phyloP scores from a whole-genome alignment of 257 asterid species.

The Salvia hispanica region DNA sequence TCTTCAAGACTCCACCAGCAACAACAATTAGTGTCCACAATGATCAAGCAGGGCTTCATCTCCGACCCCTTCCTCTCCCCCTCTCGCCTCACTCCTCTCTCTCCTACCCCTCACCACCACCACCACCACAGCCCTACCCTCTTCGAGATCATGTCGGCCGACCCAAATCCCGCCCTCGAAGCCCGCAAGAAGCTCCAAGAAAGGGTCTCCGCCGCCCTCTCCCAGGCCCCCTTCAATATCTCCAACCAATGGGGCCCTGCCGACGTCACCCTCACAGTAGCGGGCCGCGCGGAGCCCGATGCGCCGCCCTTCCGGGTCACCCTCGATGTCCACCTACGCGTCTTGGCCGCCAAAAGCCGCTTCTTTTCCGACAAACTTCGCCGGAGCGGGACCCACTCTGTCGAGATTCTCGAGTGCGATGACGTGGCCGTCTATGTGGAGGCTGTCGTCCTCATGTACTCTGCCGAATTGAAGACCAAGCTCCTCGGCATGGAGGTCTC shows the following conservation, averaged over 20 bases:
- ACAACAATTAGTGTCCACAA: conserved; percentile 68
- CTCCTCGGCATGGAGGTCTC: conserved; percentile 64
- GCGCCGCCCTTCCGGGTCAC: conserved; percentile 44
- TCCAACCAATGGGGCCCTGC: conserved; percentile 40
- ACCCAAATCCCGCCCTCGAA: conserved; percentile 44
- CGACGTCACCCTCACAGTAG: conserved; percentile 82
- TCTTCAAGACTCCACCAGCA: conserved; percentile 48
- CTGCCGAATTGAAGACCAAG: conserved; percentile 58
- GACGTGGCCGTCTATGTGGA: conserved; percentile 85
- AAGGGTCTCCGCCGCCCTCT: conserved; percentile 54
- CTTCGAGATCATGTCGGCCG: conserved; percentile 75
- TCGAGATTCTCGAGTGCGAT: conserved; percentile 91
- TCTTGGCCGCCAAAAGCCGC: conserved; percentile 63
- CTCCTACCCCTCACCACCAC: conserved; percentile 51
- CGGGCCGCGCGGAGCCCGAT: conserved; percentile 47
- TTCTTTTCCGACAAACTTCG: conserved; percentile 79
- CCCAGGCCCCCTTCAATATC: conserved; percentile 51
- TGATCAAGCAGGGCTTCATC: conserved; percentile 89
- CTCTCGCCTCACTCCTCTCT: conserved; percentile 45
- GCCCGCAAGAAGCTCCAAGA: conserved; percentile 54
- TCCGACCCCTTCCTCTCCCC: conserved; percentile 73
- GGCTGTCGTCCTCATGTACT: conserved; percentile 80
- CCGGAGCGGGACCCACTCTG: conserved; percentile 67
- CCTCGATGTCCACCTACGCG: conserved; percentile 75
- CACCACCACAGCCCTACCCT: conserved; percentile 60